Evolutionary conservation across 306 rosid species (phyloP).

Genomic region (Cucurbita ficifolia): DNA sequence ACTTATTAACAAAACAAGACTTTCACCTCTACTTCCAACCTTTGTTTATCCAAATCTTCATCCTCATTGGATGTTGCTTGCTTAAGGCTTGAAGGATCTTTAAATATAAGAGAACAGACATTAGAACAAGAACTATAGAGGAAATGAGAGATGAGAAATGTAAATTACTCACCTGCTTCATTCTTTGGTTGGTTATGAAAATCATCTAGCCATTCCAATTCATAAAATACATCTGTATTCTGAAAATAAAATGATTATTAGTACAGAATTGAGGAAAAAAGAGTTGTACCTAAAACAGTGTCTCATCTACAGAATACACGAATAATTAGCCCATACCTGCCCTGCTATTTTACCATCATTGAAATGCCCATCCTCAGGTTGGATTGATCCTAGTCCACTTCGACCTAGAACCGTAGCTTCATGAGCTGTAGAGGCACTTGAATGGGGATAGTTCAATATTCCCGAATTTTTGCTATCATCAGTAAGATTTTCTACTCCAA

Average conservation of each 20-base stretch:
- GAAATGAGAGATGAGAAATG: neutral
- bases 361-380: conserved; percentile 22
- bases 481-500: conserved; percentile 13
- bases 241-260: conserved; percentile 15
- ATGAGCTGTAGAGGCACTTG: conserved; percentile 18
- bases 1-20: neutral
- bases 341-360: conserved; percentile 25
- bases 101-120: conserved; percentile 10
- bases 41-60: conserved; percentile 10
- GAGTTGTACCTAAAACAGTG: neutral
- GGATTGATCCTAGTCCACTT: conserved; percentile 13
- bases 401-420: conserved; percentile 20
- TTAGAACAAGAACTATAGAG: conserved; percentile 9
- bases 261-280: conserved; percentile 2
- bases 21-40: conserved; percentile 22
- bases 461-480: conserved; percentile 15
- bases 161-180: conserved; percentile 22
- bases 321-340: conserved; percentile 30
- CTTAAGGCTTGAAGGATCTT: conserved; percentile 2
- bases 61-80: conserved; percentile 5
- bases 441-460: conserved; percentile 17
- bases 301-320: neutral
- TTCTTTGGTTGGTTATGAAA: conserved; percentile 23
- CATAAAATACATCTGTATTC: conserved; percentile 46
- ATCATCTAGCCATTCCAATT: conserved; percentile 45